Conservation (phyloP, 192 early-diverging fungal species). For the Coemansia nantahalensis region DNA sequence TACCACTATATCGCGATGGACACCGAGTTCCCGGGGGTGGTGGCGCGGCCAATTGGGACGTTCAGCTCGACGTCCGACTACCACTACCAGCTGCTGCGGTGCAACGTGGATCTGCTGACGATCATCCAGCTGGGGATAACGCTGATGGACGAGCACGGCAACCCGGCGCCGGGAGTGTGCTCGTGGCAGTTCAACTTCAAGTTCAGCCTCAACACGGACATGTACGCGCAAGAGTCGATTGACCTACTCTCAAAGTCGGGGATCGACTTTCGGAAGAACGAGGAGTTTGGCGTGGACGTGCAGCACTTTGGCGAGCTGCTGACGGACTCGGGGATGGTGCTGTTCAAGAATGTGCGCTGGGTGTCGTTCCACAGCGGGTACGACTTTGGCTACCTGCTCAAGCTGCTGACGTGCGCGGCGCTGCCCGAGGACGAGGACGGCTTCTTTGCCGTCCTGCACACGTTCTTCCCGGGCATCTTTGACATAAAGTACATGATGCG, state of each 20-base stretch:
- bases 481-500: conserved; percentile 99
- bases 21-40: conserved; percentile 99
- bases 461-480: conserved; percentile 98
- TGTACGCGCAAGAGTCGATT: conserved; percentile 99
- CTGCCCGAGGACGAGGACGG: conserved; percentile 92
- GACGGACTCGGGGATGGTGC: conserved; percentile 94
- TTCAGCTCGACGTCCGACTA: conserved; percentile 96
- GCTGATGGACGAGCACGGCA: conserved; percentile 84
- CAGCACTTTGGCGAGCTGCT: conserved; percentile 96
- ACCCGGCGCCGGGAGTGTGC: conserved; percentile 76
- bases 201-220: conserved; percentile 91
- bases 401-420: conserved; percentile 86
- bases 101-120: conserved; percentile 96
- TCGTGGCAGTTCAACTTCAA: conserved; percentile 99
- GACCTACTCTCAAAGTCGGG: conserved; percentile 96
- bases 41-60: conserved; percentile 95
- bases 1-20: conserved; percentile 99
- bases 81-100: conserved; percentile 95
- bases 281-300: conserved; percentile 94
- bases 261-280: conserved; percentile 96
- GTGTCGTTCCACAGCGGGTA: conserved; percentile 99
- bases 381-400: conserved; percentile 98
- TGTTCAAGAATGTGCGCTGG: conserved; percentile 95
- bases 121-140: conserved; percentile 99
- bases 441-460: conserved; percentile 88